phyloP scores from a whole-genome alignment of 1,284 basidiomycete genomes.

The Papiliotrema laurentii region DNA sequence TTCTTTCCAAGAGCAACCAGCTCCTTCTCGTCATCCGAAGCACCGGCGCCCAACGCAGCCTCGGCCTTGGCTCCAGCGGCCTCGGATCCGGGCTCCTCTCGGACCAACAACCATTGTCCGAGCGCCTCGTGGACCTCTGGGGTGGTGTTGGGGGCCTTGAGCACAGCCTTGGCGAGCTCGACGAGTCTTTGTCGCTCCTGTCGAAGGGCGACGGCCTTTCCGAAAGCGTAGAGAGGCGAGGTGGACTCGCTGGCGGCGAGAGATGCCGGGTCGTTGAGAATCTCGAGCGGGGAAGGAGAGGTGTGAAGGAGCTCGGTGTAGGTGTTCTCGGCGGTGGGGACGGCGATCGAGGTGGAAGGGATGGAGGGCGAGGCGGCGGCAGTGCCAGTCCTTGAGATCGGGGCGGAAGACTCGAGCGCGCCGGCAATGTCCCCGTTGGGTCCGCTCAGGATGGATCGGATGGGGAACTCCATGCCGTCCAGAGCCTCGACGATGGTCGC shows the following conservation, averaged over 20 bases:
- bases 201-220: constrained; percentile 77
- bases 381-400: constrained; percentile 34
- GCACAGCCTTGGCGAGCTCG: constrained; percentile 57
- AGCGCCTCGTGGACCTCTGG: constrained; percentile 65
- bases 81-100: constrained; percentile 59
- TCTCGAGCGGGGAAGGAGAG: constrained; percentile 73
- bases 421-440: constrained; percentile 40
- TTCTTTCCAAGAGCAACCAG: constrained; percentile 58
- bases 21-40: constrained; percentile 46
- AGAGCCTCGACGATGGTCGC: constrained; percentile 39
- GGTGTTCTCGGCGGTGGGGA: constrained; percentile 83
- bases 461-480: constrained; percentile 32
- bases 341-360: constrained; percentile 52
- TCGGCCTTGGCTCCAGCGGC: constrained; percentile 61
- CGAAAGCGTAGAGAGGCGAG: constrained; percentile 88
- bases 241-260: constrained; percentile 72
- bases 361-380: constrained; percentile 31
- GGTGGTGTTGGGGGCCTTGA: constrained; percentile 49
- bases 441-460: constrained; percentile 44
- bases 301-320: constrained; percentile 89
- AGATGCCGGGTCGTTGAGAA: constrained; percentile 76
- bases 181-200: constrained; percentile 65
- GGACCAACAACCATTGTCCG: constrained; percentile 70
- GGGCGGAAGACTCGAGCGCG: constrained; percentile 31
- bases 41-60: constrained; percentile 49